Percentiles rank a stretch among this genome's conserved stretches.
Conservation (phyloP, 305 asterid species). For the Solanum hybrid region DNA sequence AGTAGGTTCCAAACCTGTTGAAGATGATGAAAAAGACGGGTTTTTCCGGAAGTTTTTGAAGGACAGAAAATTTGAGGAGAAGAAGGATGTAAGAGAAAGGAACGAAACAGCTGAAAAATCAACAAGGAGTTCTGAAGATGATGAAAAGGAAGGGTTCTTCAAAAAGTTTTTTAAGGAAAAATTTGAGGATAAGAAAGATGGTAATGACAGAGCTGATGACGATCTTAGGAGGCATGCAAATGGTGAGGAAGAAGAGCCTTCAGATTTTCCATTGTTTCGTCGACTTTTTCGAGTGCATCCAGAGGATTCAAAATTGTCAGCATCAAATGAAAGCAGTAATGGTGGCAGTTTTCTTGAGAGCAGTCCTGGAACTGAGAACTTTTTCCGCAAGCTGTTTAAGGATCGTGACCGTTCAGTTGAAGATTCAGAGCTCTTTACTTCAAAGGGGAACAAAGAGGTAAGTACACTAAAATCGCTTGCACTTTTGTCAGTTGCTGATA, state of each 20-base stretch:
- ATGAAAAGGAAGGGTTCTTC: slow-evolving; percentile 75
- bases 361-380: slow-evolving; percentile 85
- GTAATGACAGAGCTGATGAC: slow-evolving; percentile 34
- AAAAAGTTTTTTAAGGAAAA: slow-evolving; percentile 66
- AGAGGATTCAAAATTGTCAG: slow-evolving; percentile 51
- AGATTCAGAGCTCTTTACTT: slow-evolving; percentile 80
- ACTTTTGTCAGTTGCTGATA: neutral
- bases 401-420: slow-evolving; percentile 89
- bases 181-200: slow-evolving; percentile 61
- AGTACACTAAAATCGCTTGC: slow-evolving; percentile 15
- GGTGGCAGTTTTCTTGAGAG: slow-evolving; percentile 48
- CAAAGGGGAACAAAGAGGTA: slow-evolving; percentile 68
- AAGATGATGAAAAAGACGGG: slow-evolving; percentile 73
- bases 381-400: slow-evolving; percentile 76
- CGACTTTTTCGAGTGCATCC: slow-evolving; percentile 76
- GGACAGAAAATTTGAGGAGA: slow-evolving; percentile 62
- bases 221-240: slow-evolving; percentile 41
- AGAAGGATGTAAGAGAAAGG: slow-evolving; percentile 48
- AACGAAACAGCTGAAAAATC: slow-evolving; percentile 44
- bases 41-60: slow-evolving; percentile 62
- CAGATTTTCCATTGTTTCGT: slow-evolving; percentile 63
- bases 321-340: slow-evolving; percentile 30
- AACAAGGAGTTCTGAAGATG: slow-evolving; percentile 50
- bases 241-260: slow-evolving; percentile 65
- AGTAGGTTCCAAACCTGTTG: slow-evolving; percentile 34